phyloP scores from a whole-genome alignment of 2,329 filamentous ascomycete species.

The Aureobasidium melanogenum region DNA sequence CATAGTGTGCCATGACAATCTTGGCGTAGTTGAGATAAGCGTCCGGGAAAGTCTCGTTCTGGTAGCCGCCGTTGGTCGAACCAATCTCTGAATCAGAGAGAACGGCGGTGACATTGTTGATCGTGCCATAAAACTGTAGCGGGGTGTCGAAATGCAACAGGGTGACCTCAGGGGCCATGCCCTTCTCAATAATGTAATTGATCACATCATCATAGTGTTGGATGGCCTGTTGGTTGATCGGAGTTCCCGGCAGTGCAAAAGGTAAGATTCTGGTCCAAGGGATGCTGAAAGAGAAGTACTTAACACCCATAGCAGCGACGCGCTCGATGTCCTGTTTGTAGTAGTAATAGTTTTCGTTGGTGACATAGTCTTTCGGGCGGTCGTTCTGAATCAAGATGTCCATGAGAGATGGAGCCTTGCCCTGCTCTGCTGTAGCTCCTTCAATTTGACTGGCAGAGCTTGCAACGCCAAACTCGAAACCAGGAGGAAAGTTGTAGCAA shows the following conservation, averaged over 20 bases:
- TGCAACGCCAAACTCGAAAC: constrained; percentile 29
- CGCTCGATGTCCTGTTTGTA: constrained; percentile 40
- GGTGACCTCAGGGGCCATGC: constrained; percentile 37
- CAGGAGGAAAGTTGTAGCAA: constrained; percentile 42
- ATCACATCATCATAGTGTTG: constrained; percentile 41
- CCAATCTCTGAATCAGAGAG: constrained; percentile 12
- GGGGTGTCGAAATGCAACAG: constrained; percentile 36
- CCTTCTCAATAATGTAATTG: constrained; percentile 32
- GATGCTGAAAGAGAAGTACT: constrained; percentile 32
- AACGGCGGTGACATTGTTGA: constrained; percentile 18
- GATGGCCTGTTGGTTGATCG: constrained; percentile 36
- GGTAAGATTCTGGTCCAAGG: constrained; percentile 40
- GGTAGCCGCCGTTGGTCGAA: constrained; percentile 14
- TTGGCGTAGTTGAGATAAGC: constrained; percentile 30
- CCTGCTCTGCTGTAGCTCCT: constrained; percentile 17
- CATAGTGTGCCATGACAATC: constrained; percentile 28
- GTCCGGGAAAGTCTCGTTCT: constrained; percentile 23
- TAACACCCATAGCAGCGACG: constrained; percentile 25
- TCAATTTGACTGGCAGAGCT: constrained; percentile 20
- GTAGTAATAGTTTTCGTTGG: constrained; percentile 35
- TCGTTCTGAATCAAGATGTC: constrained; percentile 6
- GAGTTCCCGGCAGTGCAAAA: constrained; percentile 32
- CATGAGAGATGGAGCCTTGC: constrained; percentile 13
- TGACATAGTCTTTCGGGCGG: constrained; percentile 17
- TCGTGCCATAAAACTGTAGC: constrained; percentile 5